These are phyloP conservation scores for Fusarium sp. DNA, from an alignment of 2,329 filamentous ascomycete genomes.

Conservation along the genomic window DNA sequence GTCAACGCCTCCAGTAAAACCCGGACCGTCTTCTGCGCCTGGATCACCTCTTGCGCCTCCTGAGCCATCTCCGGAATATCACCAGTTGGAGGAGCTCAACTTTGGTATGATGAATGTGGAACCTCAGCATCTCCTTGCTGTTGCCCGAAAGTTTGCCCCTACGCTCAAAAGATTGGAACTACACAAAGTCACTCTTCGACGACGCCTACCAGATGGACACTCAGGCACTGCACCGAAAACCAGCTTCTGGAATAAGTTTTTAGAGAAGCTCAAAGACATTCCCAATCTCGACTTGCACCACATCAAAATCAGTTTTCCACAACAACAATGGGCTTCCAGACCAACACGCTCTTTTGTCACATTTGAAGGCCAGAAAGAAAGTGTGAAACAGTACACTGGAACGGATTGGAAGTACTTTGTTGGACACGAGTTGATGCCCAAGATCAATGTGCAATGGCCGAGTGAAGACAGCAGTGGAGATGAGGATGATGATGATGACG, in stretches of 20 bases:
- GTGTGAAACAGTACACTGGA: conserved; percentile 48
- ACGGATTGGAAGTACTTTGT: conserved; percentile 53
- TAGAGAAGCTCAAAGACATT: conserved; percentile 50
- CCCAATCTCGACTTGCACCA: conserved; percentile 50
- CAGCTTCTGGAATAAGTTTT: conserved; percentile 56
- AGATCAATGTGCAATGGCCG: conserved; percentile 26
- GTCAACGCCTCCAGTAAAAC: neutral
- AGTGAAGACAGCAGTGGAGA: conserved; percentile 27
- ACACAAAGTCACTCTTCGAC: conserved; percentile 55
- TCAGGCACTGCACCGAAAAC: conserved; percentile 20
- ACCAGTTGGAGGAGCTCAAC: conserved; percentile 56
- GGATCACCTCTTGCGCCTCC: neutral
- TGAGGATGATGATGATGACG: conserved; percentile 37
- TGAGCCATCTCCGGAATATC: conserved; percentile 47
- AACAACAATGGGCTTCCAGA: conserved; percentile 42
- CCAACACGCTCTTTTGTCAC: conserved; percentile 11
- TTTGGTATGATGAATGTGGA: conserved; percentile 55
- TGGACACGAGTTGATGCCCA: conserved; percentile 43
- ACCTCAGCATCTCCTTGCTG: conserved; percentile 46
- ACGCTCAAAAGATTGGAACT: conserved; percentile 59
- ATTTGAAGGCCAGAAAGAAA: conserved; percentile 17
- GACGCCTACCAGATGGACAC: conserved; percentile 18
- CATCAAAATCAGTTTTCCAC: conserved; percentile 49
- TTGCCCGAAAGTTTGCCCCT: conserved; percentile 57
- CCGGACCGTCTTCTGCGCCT: neutral